These are phyloP conservation scores for Phoma herbarum DNA, from an alignment of 2,329 filamentous ascomycete genomes.

Conservation along the genomic window DNA sequence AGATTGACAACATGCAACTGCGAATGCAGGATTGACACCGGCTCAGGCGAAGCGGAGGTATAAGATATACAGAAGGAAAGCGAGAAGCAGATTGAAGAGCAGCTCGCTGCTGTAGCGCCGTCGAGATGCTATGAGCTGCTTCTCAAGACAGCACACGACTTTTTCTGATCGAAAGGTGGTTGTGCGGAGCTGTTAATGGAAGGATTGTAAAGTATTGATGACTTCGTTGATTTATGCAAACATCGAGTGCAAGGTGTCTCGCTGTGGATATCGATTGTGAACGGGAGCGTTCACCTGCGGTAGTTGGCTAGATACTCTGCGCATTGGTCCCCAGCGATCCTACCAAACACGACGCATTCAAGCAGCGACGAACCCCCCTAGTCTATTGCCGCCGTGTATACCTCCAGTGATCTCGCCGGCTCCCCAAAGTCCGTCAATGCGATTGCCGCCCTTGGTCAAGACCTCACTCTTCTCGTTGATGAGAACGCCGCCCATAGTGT, in stretches of 20 bases:
- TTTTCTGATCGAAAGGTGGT: background rate
- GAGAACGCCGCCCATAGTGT: constrained; percentile 71
- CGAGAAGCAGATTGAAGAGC: too few relatives aligned
- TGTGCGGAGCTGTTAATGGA: background rate
- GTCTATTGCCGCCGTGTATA: constrained; percentile 68
- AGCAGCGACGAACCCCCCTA: constrained; percentile 70
- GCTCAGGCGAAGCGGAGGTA: too few relatives aligned
- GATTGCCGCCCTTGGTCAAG: constrained; percentile 53
- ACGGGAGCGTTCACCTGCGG: too few relatives aligned
- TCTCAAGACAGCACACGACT: background rate
- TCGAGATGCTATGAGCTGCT: too few relatives aligned
- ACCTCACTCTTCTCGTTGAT: constrained; percentile 65
- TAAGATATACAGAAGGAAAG: too few relatives aligned
- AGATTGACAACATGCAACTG: too few relatives aligned
- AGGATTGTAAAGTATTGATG: background rate
- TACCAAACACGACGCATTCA: constrained; percentile 71
- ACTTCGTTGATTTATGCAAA: background rate
- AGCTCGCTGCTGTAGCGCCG: too few relatives aligned
- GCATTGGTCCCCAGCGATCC: constrained; percentile 60
- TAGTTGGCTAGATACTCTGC: constrained; percentile 12
- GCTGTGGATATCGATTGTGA: too few relatives aligned
- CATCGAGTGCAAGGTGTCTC: background rate
- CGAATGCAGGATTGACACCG: too few relatives aligned
- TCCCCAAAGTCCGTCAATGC: constrained; percentile 67
- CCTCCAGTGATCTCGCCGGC: constrained; percentile 72